These are phyloP conservation scores for Pestalotiopsis sp. DNA, from an alignment of 2,329 filamentous ascomycete species.

Conservation along the genomic window DNA sequence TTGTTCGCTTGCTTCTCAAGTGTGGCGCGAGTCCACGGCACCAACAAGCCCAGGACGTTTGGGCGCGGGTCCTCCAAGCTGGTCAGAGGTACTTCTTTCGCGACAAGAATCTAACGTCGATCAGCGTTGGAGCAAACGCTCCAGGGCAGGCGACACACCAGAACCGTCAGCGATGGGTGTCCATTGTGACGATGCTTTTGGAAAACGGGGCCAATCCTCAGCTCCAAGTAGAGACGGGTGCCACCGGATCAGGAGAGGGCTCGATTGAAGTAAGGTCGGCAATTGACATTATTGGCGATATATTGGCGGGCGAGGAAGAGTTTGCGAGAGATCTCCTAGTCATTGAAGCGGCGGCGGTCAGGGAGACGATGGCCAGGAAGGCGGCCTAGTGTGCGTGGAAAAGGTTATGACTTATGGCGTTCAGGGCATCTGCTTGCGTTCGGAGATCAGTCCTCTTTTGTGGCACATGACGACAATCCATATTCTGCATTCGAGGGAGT, in stretches of 20 bases:
- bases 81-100: conserved; percentile 4
- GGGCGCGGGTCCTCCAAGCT: neutral
- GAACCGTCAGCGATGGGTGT: conserved; percentile 12
- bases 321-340: conserved; percentile 8
- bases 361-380: neutral
- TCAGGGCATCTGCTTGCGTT: neutral
- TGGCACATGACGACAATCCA: neutral
- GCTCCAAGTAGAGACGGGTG: conserved; percentile 5
- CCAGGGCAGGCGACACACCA: neutral
- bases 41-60: neutral
- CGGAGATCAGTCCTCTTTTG: neutral
- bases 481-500: too few relatives aligned
- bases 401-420: neutral
- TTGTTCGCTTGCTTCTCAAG: conserved; percentile 4
- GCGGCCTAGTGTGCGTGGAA: neutral
- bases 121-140: neutral
- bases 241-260: neutral
- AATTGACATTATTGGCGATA: conserved; percentile 10
- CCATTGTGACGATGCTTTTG: conserved; percentile 2
- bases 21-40: neutral
- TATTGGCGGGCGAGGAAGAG: conserved; percentile 10
- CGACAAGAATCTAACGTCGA: neutral
- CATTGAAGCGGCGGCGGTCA: conserved; percentile 9
- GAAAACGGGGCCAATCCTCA: conserved; percentile 8
- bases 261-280: conserved; percentile 7